These are phyloP conservation scores for Aspergillus ibericus DNA, from an alignment of 2,329 filamentous ascomycete genomes.

Conservation along the genomic window DNA sequence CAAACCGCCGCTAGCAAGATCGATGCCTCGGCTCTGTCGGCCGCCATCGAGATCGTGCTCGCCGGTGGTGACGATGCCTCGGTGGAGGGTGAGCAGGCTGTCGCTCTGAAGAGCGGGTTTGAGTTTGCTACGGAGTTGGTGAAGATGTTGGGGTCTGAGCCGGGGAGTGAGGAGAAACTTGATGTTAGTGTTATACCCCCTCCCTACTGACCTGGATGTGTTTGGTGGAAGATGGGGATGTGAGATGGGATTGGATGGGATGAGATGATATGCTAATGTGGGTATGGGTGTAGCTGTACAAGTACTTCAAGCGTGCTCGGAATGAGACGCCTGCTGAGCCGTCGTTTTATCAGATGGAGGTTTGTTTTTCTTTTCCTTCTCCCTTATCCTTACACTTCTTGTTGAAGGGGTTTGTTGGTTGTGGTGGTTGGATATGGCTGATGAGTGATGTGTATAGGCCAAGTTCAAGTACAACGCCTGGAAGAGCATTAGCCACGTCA, in stretches of 20 bases:
- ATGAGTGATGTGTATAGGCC: conserved; percentile 50
- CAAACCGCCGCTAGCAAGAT: conserved; percentile 28
- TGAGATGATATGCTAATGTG: not conserved
- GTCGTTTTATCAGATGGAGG: conserved; percentile 20
- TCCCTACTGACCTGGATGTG: not conserved
- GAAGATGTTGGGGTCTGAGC: conserved; percentile 28
- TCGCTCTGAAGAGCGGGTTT: conserved; percentile 30
- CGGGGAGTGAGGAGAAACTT: conserved; percentile 28
- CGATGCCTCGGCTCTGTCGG: conserved; percentile 27
- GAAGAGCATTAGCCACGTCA: conserved; percentile 67
- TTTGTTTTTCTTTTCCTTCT: conserved; percentile 5
- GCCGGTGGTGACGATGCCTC: conserved; percentile 18
- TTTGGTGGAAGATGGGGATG: not conserved
- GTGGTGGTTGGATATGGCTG: not conserved
- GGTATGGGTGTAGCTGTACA: conserved; percentile 18
- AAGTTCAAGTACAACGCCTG: conserved; percentile 81
- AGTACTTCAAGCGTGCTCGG: conserved; percentile 20
- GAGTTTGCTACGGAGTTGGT: conserved; percentile 34
- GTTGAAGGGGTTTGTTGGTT: not conserved
- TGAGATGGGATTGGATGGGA: not conserved
- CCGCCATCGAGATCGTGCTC: conserved; percentile 26
- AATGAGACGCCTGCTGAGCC: conserved; percentile 18
- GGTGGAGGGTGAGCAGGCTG: conserved; percentile 19
- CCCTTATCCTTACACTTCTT: not conserved
- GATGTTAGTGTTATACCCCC: conserved; percentile 29